Evolutionary conservation across 495 filamentous ascomycete species (phyloP).

Genomic region (Penicillium argentinense): DNA sequence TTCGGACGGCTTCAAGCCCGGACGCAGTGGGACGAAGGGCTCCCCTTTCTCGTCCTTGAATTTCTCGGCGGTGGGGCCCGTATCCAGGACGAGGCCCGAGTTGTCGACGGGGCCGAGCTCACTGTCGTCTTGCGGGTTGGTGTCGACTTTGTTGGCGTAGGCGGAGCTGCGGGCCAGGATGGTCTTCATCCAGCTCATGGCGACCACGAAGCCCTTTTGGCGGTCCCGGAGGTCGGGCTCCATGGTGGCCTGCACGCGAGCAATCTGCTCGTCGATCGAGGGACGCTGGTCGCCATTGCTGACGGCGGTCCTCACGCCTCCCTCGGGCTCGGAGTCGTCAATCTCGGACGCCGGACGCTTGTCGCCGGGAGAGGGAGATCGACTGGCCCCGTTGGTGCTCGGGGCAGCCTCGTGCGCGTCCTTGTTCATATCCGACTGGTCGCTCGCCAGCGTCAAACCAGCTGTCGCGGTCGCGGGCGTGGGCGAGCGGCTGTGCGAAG

Average conservation of each 20-base stretch:
- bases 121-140: conserved; percentile 60
- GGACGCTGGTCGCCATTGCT: conserved; percentile 27
- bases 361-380: conserved; percentile 51
- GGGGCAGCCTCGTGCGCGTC: conserved; percentile 33
- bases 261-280: conserved; percentile 78
- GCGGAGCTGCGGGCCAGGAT: conserved; percentile 68
- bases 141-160: conserved; percentile 51
- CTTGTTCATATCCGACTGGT: conserved; percentile 54
- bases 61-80: conserved; percentile 32
- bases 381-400: conserved; percentile 25
- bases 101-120: conserved; percentile 86
- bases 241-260: conserved; percentile 59
- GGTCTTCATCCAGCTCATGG: conserved; percentile 71
- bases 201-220: conserved; percentile 75
- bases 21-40: conserved; percentile 73
- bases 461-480: conserved; percentile 67
- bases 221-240: conserved; percentile 59
- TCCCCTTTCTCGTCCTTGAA: conserved; percentile 56
- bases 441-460: conserved; percentile 65
- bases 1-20: conserved; percentile 60
- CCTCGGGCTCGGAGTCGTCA: conserved; percentile 32
- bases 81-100: conserved; percentile 57
- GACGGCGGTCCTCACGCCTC: conserved; percentile 19
- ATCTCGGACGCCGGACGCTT: conserved; percentile 57
- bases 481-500: conserved; percentile 39